Conservation (phyloP, 352 stramenopile genomes). For the Globisporangium perplexum region DNA sequence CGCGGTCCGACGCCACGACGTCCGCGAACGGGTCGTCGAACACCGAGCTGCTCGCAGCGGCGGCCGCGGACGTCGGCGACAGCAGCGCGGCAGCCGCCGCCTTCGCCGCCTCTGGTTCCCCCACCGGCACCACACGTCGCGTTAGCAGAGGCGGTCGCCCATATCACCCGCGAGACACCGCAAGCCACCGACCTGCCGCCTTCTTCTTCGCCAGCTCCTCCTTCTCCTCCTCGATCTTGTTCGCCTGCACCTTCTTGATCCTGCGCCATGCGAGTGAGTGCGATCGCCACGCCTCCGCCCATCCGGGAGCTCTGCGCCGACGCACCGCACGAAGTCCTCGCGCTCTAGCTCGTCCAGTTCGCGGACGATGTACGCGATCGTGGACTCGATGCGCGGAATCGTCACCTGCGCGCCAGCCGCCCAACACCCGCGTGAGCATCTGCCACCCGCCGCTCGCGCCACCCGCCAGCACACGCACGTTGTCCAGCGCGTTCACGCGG, state of each 20-base stretch:
- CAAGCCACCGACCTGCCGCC: slow-evolving; percentile 25
- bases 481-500: slow-evolving; percentile 99
- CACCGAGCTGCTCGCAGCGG: slow-evolving; percentile 16
- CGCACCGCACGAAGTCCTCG: slow-evolving; percentile 91
- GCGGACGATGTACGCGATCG: slow-evolving; percentile 96
- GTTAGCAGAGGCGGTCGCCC: background rate
- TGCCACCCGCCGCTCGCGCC: background rate
- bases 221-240: slow-evolving; percentile 92
- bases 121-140: background rate
- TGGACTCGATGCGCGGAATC: slow-evolving; percentile 96
- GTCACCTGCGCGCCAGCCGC: slow-evolving; percentile 77
- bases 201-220: slow-evolving; percentile 51
- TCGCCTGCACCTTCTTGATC: slow-evolving; percentile 98
- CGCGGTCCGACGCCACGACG: slow-evolving; percentile 57
- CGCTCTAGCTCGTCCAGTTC: slow-evolving; percentile 99
- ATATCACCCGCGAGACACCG: background rate
- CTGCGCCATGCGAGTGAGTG: too few relatives aligned
- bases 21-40: slow-evolving; percentile 69
- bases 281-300: too few relatives aligned
- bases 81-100: slow-evolving; percentile 10
- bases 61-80: slow-evolving; percentile 8
- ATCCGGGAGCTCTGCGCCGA: too few relatives aligned
- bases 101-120: slow-evolving; percentile 9
- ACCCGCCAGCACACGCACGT: slow-evolving; percentile 39
- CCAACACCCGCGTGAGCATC: background rate